A percentile compares a stretch with the other conserved stretches of the same genome.
Evolutionary conservation across 805 yeast species (phyloP).

Genomic region (Nakazawaea ishiwadae): DNA sequence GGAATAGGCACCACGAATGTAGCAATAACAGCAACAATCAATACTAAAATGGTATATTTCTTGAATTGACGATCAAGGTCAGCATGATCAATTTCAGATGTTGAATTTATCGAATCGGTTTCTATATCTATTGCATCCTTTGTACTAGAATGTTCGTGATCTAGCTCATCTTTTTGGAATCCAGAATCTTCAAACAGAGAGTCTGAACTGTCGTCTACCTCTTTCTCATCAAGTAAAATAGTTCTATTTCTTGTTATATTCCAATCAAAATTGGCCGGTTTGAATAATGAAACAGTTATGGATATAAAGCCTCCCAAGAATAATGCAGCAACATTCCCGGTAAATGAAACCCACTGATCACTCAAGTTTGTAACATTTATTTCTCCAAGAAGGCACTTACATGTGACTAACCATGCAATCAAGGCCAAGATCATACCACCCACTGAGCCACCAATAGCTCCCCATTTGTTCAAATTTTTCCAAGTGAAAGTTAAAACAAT

Average conservation of each 20-base stretch:
- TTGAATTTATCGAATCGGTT: background rate
- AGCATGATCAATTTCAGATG: slow-evolving; percentile 1
- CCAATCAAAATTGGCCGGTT: slow-evolving; percentile 38
- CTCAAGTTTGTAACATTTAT: slow-evolving; percentile 30
- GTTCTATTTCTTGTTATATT: slow-evolving; percentile 30
- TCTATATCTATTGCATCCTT: background rate
- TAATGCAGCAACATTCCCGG: slow-evolving; percentile 35
- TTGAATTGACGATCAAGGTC: slow-evolving; percentile 27
- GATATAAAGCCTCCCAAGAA: slow-evolving; percentile 32
- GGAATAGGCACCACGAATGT: slow-evolving; percentile 31
- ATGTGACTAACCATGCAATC: slow-evolving; percentile 33
- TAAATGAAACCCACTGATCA: slow-evolving; percentile 35
- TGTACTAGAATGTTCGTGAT: too few species aligned
- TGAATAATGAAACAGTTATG: slow-evolving; percentile 24
- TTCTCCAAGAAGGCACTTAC: slow-evolving; percentile 30
- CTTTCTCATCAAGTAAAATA: slow-evolving; percentile 16
- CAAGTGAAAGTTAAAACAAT: slow-evolving; percentile 23
- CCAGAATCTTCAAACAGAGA: background rate
- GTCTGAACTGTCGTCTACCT: slow-evolving; percentile 1
- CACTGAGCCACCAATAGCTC: slow-evolving; percentile 34
- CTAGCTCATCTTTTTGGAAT: background rate
- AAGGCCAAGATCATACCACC: slow-evolving; percentile 32
- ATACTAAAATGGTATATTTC: slow-evolving; percentile 22
- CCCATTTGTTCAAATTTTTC: slow-evolving; percentile 29
- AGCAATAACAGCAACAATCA: slow-evolving; percentile 20